A percentile compares a stretch with the other conserved stretches of the same genome.
Conservation (phyloP, 148 eudicot species). For the Diospyros kaki region DNA sequence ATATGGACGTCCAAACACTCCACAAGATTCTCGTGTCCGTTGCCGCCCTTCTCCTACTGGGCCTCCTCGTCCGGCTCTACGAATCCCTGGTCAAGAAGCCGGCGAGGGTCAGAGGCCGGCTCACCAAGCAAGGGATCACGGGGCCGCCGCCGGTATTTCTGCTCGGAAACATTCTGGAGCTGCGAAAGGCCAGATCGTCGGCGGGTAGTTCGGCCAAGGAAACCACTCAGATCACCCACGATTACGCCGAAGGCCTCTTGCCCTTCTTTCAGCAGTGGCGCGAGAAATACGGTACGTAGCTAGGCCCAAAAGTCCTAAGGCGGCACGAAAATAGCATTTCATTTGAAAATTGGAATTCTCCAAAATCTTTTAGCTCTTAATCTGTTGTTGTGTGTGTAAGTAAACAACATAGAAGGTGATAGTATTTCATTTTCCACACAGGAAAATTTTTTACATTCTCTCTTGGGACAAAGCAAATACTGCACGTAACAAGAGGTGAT, state of each 20-base stretch:
- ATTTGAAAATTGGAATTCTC: no score
- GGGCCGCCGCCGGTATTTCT: constrained; percentile 1
- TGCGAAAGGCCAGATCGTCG: neutral
- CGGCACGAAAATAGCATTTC: no score
- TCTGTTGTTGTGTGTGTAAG: no score
- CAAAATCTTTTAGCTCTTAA: no score
- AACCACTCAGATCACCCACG: neutral
- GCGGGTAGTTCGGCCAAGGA: no score
- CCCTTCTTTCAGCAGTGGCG: constrained; percentile 4
- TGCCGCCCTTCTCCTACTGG: neutral
- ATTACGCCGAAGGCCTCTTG: neutral
- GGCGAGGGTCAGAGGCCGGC: neutral
- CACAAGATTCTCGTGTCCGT: neutral
- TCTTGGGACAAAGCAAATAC: neutral
- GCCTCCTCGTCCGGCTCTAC: neutral
- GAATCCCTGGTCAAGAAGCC: constrained; percentile 7
- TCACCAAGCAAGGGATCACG: constrained; percentile 5
- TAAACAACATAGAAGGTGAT: no score
- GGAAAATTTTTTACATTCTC: constrained; percentile 2
- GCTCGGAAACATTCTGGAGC: constrained; percentile 3
- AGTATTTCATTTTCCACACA: neutral
- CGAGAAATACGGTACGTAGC: neutral
- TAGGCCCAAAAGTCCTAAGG: neutral
- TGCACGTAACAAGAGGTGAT: neutral
- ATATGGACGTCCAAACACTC: neutral